Percentiles rank a stretch among this genome's conserved stretches.
These are phyloP conservation scores for Aspergillus quadricinctus DNA, from an alignment of 2,329 filamentous ascomycete species.

Conservation along the genomic window DNA sequence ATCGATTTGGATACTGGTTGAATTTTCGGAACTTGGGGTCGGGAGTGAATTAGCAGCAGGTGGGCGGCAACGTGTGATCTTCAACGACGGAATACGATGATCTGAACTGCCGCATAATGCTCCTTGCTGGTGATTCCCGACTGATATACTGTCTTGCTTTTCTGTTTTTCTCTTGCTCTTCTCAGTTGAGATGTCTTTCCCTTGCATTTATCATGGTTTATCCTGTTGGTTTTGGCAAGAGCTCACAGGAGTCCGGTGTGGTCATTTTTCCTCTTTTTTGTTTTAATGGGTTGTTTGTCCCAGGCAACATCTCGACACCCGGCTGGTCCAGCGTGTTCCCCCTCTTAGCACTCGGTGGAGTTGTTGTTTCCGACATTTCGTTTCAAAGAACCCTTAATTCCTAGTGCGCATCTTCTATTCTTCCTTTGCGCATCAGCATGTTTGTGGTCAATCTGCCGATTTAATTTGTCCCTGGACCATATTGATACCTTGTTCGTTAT, in stretches of 20 bases:
- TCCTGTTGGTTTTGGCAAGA: slow-evolving; percentile 27
- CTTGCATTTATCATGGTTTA: slow-evolving; percentile 23
- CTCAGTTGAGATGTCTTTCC: slow-evolving; percentile 26
- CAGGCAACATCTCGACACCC: slow-evolving; percentile 39
- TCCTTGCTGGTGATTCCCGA: slow-evolving; percentile 30
- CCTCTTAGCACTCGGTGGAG: slow-evolving; percentile 36
- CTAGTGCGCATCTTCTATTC: no score
- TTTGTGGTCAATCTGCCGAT: slow-evolving; percentile 22
- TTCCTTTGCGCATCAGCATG: slow-evolving; percentile 35
- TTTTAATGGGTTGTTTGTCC: slow-evolving; percentile 33
- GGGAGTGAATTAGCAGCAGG: slow-evolving; percentile 34
- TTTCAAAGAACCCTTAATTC: slow-evolving; percentile 18
- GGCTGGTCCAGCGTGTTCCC: slow-evolving; percentile 46
- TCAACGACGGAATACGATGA: slow-evolving; percentile 26
- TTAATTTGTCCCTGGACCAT: slow-evolving; percentile 10
- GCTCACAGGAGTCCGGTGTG: slow-evolving; percentile 43
- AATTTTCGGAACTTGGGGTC: slow-evolving; percentile 28
- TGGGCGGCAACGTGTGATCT: slow-evolving; percentile 33
- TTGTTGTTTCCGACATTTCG: slow-evolving; percentile 22
- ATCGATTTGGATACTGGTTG: slow-evolving; percentile 40
- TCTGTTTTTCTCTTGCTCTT: slow-evolving; percentile 19
- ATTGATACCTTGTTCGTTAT: slow-evolving; percentile 32
- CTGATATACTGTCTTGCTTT: slow-evolving; percentile 17
- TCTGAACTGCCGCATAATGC: slow-evolving; percentile 27
- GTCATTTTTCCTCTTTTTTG: slow-evolving; percentile 31